Conservation (phyloP, 1,284 basidiomycete species). For the Exsudoporus floridanus region DNA sequence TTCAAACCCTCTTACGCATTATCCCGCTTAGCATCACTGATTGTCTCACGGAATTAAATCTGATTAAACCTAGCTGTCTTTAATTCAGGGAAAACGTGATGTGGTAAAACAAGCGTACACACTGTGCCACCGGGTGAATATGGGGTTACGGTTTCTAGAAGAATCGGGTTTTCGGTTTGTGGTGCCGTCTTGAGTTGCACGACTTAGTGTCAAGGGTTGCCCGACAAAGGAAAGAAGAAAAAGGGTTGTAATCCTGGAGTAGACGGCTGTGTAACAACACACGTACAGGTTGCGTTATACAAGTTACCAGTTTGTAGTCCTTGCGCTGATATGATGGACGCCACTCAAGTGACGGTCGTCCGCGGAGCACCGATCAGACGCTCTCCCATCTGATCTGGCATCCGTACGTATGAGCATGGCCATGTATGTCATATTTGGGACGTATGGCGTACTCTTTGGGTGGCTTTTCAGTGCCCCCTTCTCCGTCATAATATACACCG, state of each 20-base stretch:
- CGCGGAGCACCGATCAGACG: too few species aligned
- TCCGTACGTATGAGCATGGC: too few species aligned
- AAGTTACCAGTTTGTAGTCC: slow-evolving; percentile 38
- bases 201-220: slow-evolving; percentile 34
- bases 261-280: neutral
- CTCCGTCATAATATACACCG: too few species aligned
- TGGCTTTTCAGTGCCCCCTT: too few species aligned
- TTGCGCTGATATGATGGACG: slow-evolving; percentile 20
- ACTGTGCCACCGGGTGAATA: neutral
- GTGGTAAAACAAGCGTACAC: neutral
- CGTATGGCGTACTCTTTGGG: too few species aligned
- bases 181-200: slow-evolving; percentile 30
- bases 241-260: slow-evolving; percentile 1
- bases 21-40: neutral
- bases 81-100: neutral
- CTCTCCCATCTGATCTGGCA: too few species aligned
- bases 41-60: neutral
- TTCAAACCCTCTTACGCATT: neutral
- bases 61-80: neutral
- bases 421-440: too few species aligned
- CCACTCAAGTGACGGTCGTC: slow-evolving; percentile 9
- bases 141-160: neutral
- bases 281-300: slow-evolving; percentile 54
- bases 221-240: slow-evolving; percentile 19
- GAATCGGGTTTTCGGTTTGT: slow-evolving; percentile 3